Evolutionary conservation across 768 basidiomycete genomes (phyloP), one percentile per base, ranked within the genome.

Genomic region (Serendipita sp.): DNA sequence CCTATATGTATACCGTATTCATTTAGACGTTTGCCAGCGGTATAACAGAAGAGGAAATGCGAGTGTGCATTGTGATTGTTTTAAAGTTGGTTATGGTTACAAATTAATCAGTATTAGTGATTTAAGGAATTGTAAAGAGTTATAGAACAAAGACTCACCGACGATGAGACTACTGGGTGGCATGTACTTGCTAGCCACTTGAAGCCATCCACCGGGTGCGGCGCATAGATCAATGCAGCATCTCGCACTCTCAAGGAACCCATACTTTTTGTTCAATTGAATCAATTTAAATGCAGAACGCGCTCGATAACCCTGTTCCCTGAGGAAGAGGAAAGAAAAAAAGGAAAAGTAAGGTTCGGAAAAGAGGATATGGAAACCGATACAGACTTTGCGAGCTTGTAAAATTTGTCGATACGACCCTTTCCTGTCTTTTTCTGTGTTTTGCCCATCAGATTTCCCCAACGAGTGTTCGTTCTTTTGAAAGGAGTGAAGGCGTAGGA

Each of bases 221-320:
- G 96, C 96, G 75, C 96, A 99, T 37, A 99, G 81, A 81, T 99
- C 96, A 70, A 99, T 94, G 47, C 88, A 90, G 74, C 95, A 97
- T 81, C 85, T 80, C 65, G 92, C 88, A 35, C 82, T 78, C 70
- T 93, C 89, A 28, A 99, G 81, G 73, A 99, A 89, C 15, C 86
- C 82, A 76, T 89, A 99, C 78, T 98, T 99, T 74, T 95, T 93
- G 80, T 99, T 98, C 67, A 99, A 78, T 75, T 99, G 96, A 66
- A 99, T 92, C 66, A 99, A 83, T 76, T 99, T 99, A 86, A 95
- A 95, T 1, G 96, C 96, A 15, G 96, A 99, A 80, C 96, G 96
- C 70, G 96, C 96, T 68, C 96, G 89, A 74, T 94, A 99, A 67
- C 96, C 96, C 79, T 99, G 96, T 78, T 98, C 95, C 76, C 94